Evolutionary conservation across 495 filamentous ascomycete species (phyloP).

Genomic region (Pseudomonodictys pantanalensis): DNA sequence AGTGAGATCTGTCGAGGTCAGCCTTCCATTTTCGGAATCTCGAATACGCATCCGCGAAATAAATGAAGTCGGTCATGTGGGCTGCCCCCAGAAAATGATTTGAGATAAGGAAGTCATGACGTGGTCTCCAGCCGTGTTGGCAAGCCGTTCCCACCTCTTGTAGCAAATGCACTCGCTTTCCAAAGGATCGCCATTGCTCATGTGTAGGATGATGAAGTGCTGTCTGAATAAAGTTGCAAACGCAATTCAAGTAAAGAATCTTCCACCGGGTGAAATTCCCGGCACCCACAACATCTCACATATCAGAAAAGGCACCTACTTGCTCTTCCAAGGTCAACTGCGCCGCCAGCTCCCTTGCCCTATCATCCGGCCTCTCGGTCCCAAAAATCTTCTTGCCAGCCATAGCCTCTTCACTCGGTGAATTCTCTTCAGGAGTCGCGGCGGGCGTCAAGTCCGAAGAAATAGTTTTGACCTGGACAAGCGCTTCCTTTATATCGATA

Average conservation of each 20-base stretch:
- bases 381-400: slow-evolving; percentile 29
- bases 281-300: neutral
- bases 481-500: slow-evolving; percentile 28
- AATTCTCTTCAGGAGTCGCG: slow-evolving; percentile 18
- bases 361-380: slow-evolving; percentile 32
- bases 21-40: too few species aligned
- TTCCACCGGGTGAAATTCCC: neutral
- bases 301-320: slow-evolving; percentile 23
- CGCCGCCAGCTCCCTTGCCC: slow-evolving; percentile 31
- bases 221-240: neutral
- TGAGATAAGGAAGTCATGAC: too few species aligned
- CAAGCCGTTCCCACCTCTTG: too few species aligned
- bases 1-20: slow-evolving; percentile 50
- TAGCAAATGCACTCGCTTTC: too few species aligned
- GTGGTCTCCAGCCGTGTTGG: too few species aligned
- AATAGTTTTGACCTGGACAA: slow-evolving; percentile 14
- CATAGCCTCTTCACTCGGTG: slow-evolving; percentile 19
- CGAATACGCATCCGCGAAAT: slow-evolving; percentile 5
- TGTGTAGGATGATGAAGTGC: neutral
- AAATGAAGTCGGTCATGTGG: too few species aligned
- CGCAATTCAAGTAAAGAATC: neutral
- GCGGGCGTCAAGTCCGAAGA: slow-evolving; percentile 15
- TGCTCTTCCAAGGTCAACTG: slow-evolving; percentile 34
- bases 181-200: too few species aligned
- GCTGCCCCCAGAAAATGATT: too few species aligned